phyloP scores from a whole-genome alignment of 2,329 filamentous ascomycete species.

The Calycina herbarum region DNA sequence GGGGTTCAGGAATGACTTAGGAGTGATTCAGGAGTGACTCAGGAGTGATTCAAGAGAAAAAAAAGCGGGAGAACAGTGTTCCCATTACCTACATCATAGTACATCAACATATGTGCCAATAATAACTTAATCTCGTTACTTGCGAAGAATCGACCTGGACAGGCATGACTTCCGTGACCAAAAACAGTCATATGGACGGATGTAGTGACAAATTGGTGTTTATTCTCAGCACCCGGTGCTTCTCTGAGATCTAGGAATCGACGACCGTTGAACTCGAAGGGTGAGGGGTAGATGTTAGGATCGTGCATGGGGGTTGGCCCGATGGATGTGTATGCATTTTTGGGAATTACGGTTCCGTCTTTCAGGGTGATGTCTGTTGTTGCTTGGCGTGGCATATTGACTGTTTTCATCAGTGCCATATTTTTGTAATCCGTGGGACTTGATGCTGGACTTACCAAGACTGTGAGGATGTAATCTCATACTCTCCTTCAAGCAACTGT shows the following conservation, averaged over 20 bases:
- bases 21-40: no score
- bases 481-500: constrained; percentile 43
- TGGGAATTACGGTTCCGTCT: constrained; percentile 37
- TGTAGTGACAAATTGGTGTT: constrained; percentile 41
- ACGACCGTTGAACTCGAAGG: constrained; percentile 22
- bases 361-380: constrained; percentile 33
- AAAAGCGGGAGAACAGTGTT: no score
- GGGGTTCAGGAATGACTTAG: no score
- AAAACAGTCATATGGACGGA: constrained; percentile 37
- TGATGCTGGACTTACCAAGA: constrained; percentile 28
- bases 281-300: constrained; percentile 16
- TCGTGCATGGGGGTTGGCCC: constrained; percentile 30
- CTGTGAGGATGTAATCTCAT: constrained; percentile 39
- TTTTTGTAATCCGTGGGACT: background rate
- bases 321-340: constrained; percentile 13
- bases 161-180: constrained; percentile 45
- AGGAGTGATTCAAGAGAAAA: no score
- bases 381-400: constrained; percentile 28
- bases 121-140: constrained; percentile 43
- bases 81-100: constrained; percentile 33
- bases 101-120: constrained; percentile 37
- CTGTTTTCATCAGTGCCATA: constrained; percentile 12
- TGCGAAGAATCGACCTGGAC: constrained; percentile 45
- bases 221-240: constrained; percentile 25
- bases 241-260: constrained; percentile 28